A percentile compares a stretch with the other conserved stretches of the same genome.
Evolutionary conservation across 1,284 basidiomycete genomes (phyloP).

Genomic region (Rhodotorula sp.): DNA sequence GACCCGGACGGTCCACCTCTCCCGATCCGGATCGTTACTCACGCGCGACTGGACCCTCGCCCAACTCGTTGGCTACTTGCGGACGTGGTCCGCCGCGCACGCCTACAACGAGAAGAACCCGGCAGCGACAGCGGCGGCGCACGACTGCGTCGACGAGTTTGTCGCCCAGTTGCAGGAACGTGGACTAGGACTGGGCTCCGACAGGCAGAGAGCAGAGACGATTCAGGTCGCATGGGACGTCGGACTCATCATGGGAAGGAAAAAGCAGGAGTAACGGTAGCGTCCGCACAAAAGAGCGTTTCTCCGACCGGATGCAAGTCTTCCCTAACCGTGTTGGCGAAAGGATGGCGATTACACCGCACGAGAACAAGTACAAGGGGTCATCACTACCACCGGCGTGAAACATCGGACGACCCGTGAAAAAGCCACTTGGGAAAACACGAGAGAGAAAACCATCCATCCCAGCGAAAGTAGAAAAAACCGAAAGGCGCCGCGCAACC

Average conservation of each 20-base stretch:
- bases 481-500: neutral
- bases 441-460: neutral
- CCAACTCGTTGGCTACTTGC: slow-evolving; percentile 66
- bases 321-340: no score
- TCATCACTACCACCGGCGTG: no score
- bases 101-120: slow-evolving; percentile 60
- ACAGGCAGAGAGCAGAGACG: slow-evolving; percentile 51
- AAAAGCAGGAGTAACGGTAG: slow-evolving; percentile 19
- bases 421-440: no score
- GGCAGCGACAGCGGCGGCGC: neutral
- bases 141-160: slow-evolving; percentile 57
- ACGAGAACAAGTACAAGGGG: no score
- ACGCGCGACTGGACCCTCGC: slow-evolving; percentile 63
- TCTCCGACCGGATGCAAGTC: neutral
- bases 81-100: slow-evolving; percentile 70
- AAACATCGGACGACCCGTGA: no score
- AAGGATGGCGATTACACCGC: no score
- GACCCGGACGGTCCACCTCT: slow-evolving; percentile 49
- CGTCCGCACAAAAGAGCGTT: neutral
- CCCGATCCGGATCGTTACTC: slow-evolving; percentile 52
- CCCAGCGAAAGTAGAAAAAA: neutral
- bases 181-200: slow-evolving; percentile 47
- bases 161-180: slow-evolving; percentile 56
- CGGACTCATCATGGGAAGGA: slow-evolving; percentile 62
- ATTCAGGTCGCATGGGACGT: slow-evolving; percentile 72